Base-by-base conservation (phyloP, 1,139 yeast species). In the Debaryomycetaceae sp. region DNA sequence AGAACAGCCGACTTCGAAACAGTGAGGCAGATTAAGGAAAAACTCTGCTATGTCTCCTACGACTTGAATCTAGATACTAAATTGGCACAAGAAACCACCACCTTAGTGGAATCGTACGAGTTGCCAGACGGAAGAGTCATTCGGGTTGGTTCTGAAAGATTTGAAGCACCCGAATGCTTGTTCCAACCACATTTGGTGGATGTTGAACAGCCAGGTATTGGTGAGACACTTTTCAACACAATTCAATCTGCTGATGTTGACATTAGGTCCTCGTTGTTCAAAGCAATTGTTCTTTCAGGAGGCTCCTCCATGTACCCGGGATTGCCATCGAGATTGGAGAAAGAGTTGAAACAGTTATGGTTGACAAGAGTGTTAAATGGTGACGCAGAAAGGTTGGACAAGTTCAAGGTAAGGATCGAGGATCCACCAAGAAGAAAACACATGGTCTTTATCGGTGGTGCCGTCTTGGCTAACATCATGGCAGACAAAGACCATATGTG, bases 251-350 rank as follows among this genome's bases (percentile, higher is more conserved):
- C 98, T 37, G 99, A 93, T 61, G 85, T 93, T 41, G 99, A 93
- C 65, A 82, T 93, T 45, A 82, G 98, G 66, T 78, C 96, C 6
- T 80, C 97, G 1, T 77, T 93, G 50, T 93, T 81, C 71, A 87
- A 86, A 61, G 96, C 97, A 1, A 87, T 93, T 65, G 99, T 93
- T 17, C 76, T 93, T 40, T 87, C 96, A 36, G 99, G 99, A 62
- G 99, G 99, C 45, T 91, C 98, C 2, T 87, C 96, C 43, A 93
- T 95, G 99, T 93, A 95, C 64, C 99, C 99, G 1, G 99, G 99
- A 33, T 78, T 95, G 54, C 99, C 99, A 30, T 87, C 97, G 9
- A 80, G 99, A 60, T 75, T 95, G 54, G 99, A 93, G 65, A 91
- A 89, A 67, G 99, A 93, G 67, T 78, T 93, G 65, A 93, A 93